Evolutionary conservation across 108 stramenopile genomes (phyloP).

Genomic region (Skeletonema potamos): DNA sequence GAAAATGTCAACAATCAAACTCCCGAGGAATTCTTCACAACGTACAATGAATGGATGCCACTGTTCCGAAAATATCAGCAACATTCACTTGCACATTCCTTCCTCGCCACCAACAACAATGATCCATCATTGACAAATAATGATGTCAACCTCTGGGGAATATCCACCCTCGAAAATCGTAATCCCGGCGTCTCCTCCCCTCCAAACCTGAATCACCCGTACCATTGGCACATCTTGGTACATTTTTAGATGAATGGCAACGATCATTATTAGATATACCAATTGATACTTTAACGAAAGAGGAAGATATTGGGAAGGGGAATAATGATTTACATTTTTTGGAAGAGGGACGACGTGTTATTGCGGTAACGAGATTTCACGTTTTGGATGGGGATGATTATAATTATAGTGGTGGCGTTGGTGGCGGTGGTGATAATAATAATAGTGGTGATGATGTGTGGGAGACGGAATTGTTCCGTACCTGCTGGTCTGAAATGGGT

Average conservation of each 20-base stretch:
- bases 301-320: constrained; percentile 40
- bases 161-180: constrained; percentile 5
- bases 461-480: constrained; percentile 54
- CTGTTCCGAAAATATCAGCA: background rate
- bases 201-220: constrained; percentile 32
- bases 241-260: constrained; percentile 67
- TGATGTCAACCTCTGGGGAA: constrained; percentile 10
- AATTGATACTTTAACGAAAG: constrained; percentile 45
- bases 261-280: constrained; percentile 62
- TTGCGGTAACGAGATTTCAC: constrained; percentile 69
- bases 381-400: constrained; percentile 34
- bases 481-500: constrained; percentile 70
- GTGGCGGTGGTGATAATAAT: background rate
- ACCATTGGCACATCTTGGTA: constrained; percentile 27
- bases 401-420: background rate
- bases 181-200: constrained; percentile 27
- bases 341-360: constrained; percentile 73
- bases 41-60: constrained; percentile 1
- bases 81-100: background rate
- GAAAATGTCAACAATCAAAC: background rate
- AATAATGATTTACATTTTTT: constrained; percentile 72
- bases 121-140: background rate
- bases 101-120: background rate
- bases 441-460: constrained; percentile 7
- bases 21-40: constrained; percentile 10